Evolutionary conservation across 2,329 filamentous ascomycete genomes (phyloP), one percentile per base, ranked within the genome.

Genomic region (Septoria linicola): DNA sequence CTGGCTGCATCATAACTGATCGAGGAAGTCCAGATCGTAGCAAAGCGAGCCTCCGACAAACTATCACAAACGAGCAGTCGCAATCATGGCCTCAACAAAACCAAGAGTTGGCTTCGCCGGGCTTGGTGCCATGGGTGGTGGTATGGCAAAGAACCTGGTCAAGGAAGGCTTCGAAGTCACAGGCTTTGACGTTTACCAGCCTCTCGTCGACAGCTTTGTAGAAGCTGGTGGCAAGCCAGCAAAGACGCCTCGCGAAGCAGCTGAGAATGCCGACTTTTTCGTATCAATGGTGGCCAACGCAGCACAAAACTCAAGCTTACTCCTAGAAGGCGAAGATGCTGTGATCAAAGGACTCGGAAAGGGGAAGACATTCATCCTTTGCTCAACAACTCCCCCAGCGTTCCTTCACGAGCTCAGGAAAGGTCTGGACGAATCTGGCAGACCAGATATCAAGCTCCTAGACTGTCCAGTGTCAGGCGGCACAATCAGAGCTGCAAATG

Each of bases 71-170:
- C 36, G 11, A 11, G n/a, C 16, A 3, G 20, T 5, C 36, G 30
- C 14, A 44, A 37, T 14, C 30, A 61, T 61, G 60, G 41, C 53
- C 3, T 56, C 57, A 21, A 53, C 51, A 3, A 65, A 65, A 52
- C 62, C 63, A 11, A 57, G 42, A 14, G 52, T 67, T 30, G 63
- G 59, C 36, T 88, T 89, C 70, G 83, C 87, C 57, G 87, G 87
- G 74, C 83, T 90, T 2, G 87, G 87, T 50, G 86, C 86, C 70
- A 89, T 89, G 87, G 87, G 87, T 65, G 87, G 88, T 67, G 87
- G 87, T 66, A 89, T 90, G 86, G 87, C 87, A 57, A 87, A 81
- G 53, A 79, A 89, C 65, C 79, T 90, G 39, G 74, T 89, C 62
- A 81, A 82, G 59, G 72, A 80, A 57, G 84, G 84, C 51, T 87